Percentiles rank a stretch among this genome's conserved stretches.
Conservation (phyloP, 1,139 yeast genomes). For the Protomyces arabidopsidicola region DNA sequence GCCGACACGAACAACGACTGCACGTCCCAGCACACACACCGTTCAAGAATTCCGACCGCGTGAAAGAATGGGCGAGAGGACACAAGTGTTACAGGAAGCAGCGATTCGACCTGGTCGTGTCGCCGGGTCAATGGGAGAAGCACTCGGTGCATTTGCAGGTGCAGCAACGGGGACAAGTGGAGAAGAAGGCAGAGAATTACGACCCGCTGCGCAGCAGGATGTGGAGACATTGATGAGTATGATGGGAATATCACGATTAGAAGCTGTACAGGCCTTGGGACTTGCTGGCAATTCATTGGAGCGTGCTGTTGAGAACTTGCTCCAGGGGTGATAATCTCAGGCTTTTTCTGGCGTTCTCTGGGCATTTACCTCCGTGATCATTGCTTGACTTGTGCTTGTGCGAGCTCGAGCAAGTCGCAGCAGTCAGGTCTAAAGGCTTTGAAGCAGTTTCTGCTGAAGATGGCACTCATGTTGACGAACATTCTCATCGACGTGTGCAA, state of each 20-base stretch:
- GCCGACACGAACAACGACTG: background rate
- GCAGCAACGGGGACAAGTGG: background rate
- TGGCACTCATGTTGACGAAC: too few relatives aligned
- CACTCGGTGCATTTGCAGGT: background rate
- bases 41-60: background rate
- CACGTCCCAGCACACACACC: background rate
- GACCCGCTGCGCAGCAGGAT: conserved; percentile 5
- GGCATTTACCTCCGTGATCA: background rate
- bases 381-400: background rate
- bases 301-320: conserved; percentile 4
- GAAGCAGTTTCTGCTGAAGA: background rate
- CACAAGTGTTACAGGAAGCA: background rate
- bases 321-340: background rate
- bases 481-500: too few relatives aligned
- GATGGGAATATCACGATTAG: conserved; percentile 8
- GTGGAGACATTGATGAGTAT: conserved; percentile 5
- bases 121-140: background rate
- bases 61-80: background rate
- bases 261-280: background rate
- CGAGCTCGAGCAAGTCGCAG: background rate
- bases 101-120: background rate
- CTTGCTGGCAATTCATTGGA: conserved; percentile 2
- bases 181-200: background rate
- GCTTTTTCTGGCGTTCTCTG: background rate
- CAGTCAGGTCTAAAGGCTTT: background rate